Evolutionary conservation across 1,284 basidiomycete genomes (phyloP).

Genomic region (Boletus semigastroideus): DNA sequence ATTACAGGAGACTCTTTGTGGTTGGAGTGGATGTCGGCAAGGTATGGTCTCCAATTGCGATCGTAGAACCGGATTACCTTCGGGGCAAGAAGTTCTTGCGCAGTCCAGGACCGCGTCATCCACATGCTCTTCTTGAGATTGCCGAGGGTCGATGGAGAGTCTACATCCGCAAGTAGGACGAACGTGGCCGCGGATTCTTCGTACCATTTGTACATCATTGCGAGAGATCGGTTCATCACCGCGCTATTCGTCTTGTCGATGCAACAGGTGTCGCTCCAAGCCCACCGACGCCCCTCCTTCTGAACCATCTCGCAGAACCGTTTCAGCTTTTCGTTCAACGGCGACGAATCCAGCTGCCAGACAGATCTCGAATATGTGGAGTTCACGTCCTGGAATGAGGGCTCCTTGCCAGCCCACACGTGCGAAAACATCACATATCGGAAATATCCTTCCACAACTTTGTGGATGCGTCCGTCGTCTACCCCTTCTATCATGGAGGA

Average conservation of each 20-base stretch:
- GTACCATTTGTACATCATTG: slow-evolving; percentile 6
- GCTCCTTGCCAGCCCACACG: background rate
- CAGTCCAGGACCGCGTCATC: slow-evolving; percentile 20
- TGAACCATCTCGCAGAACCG: background rate
- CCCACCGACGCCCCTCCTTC: background rate
- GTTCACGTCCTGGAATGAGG: background rate
- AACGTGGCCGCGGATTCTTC: slow-evolving; percentile 3
- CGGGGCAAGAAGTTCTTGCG: slow-evolving; percentile 16
- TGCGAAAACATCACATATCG: background rate
- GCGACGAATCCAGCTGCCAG: background rate
- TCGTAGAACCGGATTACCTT: slow-evolving; percentile 13
- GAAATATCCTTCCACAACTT: background rate
- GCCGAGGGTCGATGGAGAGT: background rate
- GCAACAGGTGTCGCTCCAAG: background rate
- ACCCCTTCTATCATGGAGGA: background rate
- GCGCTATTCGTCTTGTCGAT: slow-evolving; percentile 5
- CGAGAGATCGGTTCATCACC: slow-evolving; percentile 3
- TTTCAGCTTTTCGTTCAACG: background rate
- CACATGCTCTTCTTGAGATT: slow-evolving; percentile 6
- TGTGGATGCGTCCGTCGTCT: background rate
- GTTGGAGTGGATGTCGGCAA: slow-evolving; percentile 4
- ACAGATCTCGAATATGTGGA: background rate
- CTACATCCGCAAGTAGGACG: background rate
- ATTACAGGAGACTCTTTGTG: slow-evolving; percentile 18
- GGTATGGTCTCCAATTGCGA: slow-evolving; percentile 15